Evolutionary conservation across 352 stramenopile genomes (phyloP), one percentile per base, ranked within the genome.

Genomic region (Phytophthora nicotianae): DNA sequence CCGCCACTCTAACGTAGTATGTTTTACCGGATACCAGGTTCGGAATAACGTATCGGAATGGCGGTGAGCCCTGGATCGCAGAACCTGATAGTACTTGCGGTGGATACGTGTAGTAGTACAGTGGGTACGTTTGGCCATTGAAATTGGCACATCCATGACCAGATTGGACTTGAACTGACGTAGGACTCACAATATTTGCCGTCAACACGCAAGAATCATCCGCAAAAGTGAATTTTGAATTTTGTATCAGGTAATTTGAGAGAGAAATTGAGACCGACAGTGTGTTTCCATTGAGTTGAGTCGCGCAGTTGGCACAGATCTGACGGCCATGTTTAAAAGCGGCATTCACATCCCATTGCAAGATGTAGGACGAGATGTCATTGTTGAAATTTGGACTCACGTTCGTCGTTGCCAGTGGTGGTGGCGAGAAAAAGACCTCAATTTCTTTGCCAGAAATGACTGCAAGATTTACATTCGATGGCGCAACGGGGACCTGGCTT

Each of bases 1-100:
- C 95, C 3, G 93, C 89, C 23, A 99, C 84, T 4, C 95, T 83
- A 2, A 98, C 84, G 73, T 94, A 98, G 70, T 98, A 98, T 19
- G 77, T 82, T 50, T 76, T 90, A 17, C 57, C 67, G 4, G 77
- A 60, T 8, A 62, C 65, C 35, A 98, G 81, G 13, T 69, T 68
- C 6, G 83, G 64, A 54, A 98, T 91, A 16, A 93, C 54, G 32
- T 90, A 90, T 11, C 72, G 75, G 62, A 89, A 97, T 5, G 92
- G 92, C 11, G 89, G 90, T 1, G 89, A 82, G 20, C 86, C 92
- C 13, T 82, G 72, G 42, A 97, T 86, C 11, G 75, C 40, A 14
- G 72, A 45, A 2, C 85, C 89, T 1, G 79, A 78, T 1, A 96
- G 62, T 8, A 87, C 52, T 2, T 57, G 65, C 0, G 81, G 81